These are phyloP conservation scores for Suhomyces faveliae DNA, from an alignment of 805 yeast genomes.

Conservation along the genomic window DNA sequence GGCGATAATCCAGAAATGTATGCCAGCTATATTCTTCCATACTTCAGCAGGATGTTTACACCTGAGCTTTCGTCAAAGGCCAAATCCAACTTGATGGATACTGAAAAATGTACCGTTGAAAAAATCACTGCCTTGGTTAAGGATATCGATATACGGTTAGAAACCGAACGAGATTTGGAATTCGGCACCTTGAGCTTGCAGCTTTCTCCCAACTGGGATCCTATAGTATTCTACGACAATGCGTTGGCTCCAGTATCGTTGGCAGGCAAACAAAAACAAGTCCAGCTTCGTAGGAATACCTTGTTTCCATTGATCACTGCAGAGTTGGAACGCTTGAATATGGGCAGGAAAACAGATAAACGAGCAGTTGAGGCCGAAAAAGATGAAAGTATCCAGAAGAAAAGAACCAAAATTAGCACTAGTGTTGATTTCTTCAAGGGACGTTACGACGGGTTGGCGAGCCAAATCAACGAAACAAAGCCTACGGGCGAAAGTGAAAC, in stretches of 20 bases:
- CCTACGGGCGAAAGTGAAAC: constrained; percentile 27
- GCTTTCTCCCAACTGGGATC: constrained; percentile 37
- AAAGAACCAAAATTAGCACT: constrained; percentile 25
- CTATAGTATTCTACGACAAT: constrained; percentile 25
- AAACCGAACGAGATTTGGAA: constrained; percentile 33
- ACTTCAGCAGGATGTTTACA: constrained; percentile 27
- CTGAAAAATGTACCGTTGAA: constrained; percentile 33
- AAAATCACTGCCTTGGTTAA: constrained; percentile 38
- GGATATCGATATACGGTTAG: constrained; percentile 41
- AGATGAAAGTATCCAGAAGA: constrained; percentile 18
- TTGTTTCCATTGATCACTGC: constrained; percentile 37
- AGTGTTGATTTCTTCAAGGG: constrained; percentile 41
- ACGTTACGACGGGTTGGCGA: constrained; percentile 34
- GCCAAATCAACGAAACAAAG: constrained; percentile 20
- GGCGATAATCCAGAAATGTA: constrained; percentile 26
- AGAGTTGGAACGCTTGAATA: constrained; percentile 27
- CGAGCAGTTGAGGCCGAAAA: constrained; percentile 21
- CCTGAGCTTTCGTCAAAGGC: constrained; percentile 27
- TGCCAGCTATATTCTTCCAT: constrained; percentile 34
- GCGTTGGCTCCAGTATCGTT: constrained; percentile 15
- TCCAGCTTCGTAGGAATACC: constrained; percentile 30
- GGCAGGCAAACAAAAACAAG: constrained; percentile 16
- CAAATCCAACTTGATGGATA: constrained; percentile 23
- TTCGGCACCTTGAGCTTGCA: constrained; percentile 28
- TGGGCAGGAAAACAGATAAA: constrained; percentile 10